Evolutionary conservation across 2,329 filamentous ascomycete genomes (phyloP), one percentile per base, ranked within the genome.

Genomic region (Cladosporium sp.): DNA sequence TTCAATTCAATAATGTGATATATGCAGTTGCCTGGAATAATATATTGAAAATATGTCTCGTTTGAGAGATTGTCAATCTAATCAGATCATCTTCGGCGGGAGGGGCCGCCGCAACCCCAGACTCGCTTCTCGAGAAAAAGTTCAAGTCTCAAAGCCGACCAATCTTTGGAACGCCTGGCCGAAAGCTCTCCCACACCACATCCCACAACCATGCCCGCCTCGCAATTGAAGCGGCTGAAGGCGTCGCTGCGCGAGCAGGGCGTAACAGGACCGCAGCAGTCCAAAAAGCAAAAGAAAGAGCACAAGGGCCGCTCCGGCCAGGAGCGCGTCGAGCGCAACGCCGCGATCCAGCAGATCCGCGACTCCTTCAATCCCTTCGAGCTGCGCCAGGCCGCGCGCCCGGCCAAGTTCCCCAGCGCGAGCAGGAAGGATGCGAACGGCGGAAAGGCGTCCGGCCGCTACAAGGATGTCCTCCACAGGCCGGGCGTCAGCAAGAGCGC

Each of bases 301-400:
- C 54, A 58, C 22, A 53, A 54, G 40, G 69, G 83, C 83, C 82
- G 81, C 53, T 79, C 78, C 57, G 82, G 80, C 57, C 85, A 92
- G 64, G 87, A 89, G 70, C 84, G 88, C 55, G 79, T 89, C 22
- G 83, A 89, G 68, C 83, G 86, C 66, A 82, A 86, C 65, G 85
- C 83, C 52, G 88, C 90, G 13, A 78, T 98, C 57, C 84, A 87
- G 62, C 83, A 82, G 53, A 96, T 98, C 68, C 86, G 93, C 66
- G 91, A 97, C 65, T 86, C 91, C 61, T 97, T 97, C 80, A 98
- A 98, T 69, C 93, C 93, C 0, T 98, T 98, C 71, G 93, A 98
- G 67, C 82, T 95, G 68, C 95, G 95, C 71, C 83, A 87, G 54
- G 83, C 86, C 38, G 55, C 56, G 10, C 80, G 86, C 55, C 87